Base-by-base conservation (phyloP, 2,329 filamentous ascomycete genomes). In the Penicillium olsonii region DNA sequence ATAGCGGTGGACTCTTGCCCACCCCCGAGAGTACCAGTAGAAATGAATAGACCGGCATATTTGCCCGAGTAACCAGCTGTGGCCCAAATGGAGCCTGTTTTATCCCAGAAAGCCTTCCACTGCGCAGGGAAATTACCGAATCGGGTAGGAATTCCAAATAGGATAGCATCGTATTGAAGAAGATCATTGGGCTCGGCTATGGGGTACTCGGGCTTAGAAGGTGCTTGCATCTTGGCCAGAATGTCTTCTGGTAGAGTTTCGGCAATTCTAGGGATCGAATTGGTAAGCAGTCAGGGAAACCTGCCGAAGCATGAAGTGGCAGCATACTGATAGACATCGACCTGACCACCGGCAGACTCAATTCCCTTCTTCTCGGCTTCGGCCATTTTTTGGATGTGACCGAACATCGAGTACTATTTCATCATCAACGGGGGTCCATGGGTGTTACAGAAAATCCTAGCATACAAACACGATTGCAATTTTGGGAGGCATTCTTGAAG, bases 61-160 rank as follows among this genome's bases (percentile, higher is more conserved):
- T 97, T 97, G 77, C 92, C 92, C 75, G 80, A 84, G 79, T 82
- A 92, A 61, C 78, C 84, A 55, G 92, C 92, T 12, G 75, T 72
- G 54, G 80, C 75, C 94, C 94, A 97, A 73, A 94, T 88, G 62
- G 82, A 79, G 67, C 92, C 92, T 19, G 90, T 92, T 75, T 83
- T 82, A 79, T 99, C 94, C 88, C 91, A 95, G 70, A 78, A 78
- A 46, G 71, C 74, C 81, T 94, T 96, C 88, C 88, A 96, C 78
- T 99, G 94, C 15, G 87, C 89, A 41, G 92, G 92, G 82, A 96
- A 96, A 84, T 95, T 97, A 65, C 94, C 94, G 78, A 90, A 99
- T 61, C 94, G 84, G 43, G 94, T 99, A 52, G 94, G 94, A 71
- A 97, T 94, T 60, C 94, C 94, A 65, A 97, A 82, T 57, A 99